Evolutionary conservation across 192 early-diverging fungal genomes (phyloP).

Genomic region (Linnemannia zychae): DNA sequence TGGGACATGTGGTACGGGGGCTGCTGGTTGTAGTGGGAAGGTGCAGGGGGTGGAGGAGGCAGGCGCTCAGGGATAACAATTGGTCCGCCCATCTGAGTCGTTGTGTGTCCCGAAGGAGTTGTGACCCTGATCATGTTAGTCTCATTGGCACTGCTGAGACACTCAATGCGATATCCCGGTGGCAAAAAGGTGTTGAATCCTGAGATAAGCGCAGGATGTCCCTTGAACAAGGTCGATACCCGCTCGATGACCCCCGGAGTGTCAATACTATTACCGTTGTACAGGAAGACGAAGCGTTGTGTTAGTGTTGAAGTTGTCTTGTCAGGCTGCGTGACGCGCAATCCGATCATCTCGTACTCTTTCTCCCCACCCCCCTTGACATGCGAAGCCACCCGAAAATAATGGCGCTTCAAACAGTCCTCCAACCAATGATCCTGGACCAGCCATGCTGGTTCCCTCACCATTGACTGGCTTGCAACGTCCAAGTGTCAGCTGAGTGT

Average conservation of each 20-base stretch:
- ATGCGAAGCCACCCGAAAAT: constrained; percentile 10
- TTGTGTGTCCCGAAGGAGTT: constrained; percentile 82
- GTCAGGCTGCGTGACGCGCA: background rate
- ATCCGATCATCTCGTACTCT: background rate
- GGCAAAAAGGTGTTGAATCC: constrained; percentile 99
- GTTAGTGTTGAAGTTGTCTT: too few relatives aligned
- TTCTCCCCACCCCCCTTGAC: constrained; percentile 7
- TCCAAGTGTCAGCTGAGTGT: background rate
- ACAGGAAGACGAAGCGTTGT: background rate
- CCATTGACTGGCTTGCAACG: too few relatives aligned
- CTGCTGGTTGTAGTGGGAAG: constrained; percentile 45
- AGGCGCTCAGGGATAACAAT: constrained; percentile 46
- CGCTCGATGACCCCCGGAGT: constrained; percentile 98
- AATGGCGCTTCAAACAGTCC: constrained; percentile 7
- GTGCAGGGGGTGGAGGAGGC: constrained; percentile 34
- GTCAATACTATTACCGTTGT: constrained; percentile 73
- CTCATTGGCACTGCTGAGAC: constrained; percentile 84
- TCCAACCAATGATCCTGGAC: constrained; percentile 1
- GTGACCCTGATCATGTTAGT: constrained; percentile 85
- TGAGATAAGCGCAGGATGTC: constrained; percentile 89
- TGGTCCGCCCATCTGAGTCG: constrained; percentile 64
- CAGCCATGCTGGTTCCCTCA: background rate
- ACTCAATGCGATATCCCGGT: constrained; percentile 97
- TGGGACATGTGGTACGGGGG: constrained; percentile 54
- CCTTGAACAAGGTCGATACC: constrained; percentile 95